Conservation (phyloP, 2,329 filamentous ascomycete species). For the Sarocladium kiliense region DNA sequence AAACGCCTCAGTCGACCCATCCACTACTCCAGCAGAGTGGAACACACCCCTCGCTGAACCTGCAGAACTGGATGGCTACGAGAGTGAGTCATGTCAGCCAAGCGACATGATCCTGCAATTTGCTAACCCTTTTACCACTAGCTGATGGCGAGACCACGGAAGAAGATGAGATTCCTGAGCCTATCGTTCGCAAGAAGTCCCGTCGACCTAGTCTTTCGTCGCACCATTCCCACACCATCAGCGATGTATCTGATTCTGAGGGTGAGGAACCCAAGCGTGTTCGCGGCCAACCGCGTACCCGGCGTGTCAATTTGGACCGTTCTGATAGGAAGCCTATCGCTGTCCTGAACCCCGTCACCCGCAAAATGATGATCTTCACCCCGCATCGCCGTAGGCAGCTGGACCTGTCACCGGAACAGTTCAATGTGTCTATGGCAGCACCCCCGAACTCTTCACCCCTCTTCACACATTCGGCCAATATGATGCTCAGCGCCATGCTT, state of each 20-base stretch:
- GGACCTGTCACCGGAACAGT: constrained; percentile 51
- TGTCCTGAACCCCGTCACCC: constrained; percentile 50
- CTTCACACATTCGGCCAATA: constrained; percentile 62
- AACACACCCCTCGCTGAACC: background rate
- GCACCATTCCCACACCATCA: constrained; percentile 16
- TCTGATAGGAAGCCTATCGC: constrained; percentile 53
- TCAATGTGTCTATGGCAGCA: constrained; percentile 39
- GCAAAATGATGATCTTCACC: constrained; percentile 61
- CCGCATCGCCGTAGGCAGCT: constrained; percentile 43
- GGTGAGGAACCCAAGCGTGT: constrained; percentile 39
- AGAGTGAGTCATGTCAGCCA: constrained; percentile 45
- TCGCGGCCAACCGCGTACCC: constrained; percentile 48
- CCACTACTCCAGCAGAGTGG: background rate
- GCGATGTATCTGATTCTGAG: constrained; percentile 46
- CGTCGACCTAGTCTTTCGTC: constrained; percentile 29
- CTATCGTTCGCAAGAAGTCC: constrained; percentile 42
- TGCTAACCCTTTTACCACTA: constrained; percentile 36
- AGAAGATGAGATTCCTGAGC: constrained; percentile 53
- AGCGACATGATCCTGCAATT: constrained; percentile 10
- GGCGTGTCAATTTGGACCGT: constrained; percentile 49
- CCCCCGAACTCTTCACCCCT: constrained; percentile 37
- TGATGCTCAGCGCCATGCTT: constrained; percentile 74
- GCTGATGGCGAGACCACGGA: constrained; percentile 59
- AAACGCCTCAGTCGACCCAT: background rate
- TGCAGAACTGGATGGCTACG: constrained; percentile 52